Base-by-base conservation (phyloP, 1,139 yeast genomes). In the Pichia sp. region DNA sequence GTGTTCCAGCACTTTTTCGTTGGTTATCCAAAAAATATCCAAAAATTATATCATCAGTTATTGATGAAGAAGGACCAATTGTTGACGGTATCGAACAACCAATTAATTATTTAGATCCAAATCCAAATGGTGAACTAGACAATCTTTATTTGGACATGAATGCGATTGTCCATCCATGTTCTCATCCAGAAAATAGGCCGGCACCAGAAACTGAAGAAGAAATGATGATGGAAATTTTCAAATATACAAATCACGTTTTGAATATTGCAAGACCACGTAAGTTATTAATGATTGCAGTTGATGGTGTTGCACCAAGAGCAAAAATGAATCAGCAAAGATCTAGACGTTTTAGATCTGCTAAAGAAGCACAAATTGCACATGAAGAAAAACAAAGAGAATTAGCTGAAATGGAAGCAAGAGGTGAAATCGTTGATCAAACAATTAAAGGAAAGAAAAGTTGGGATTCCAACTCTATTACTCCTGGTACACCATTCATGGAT, bases 281-380 rank as follows among this genome's bases (percentile, higher is more conserved):
- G 63, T 81, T 94, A 39, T 73, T 94, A 51, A 81, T 83, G 79
- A 90, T 94, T 67, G 97, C 98, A 1, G 95, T 94, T 45, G 99
- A 94, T 71, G 99, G 98, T 53, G 98, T 94, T 44, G 98, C 98
- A 1, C 99, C 99, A 23, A 74, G 98, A 61, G 98, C 98, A 40
- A 92, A 92, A 67, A 90, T 94, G 97, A 94, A 94, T 67, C 98
- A 92, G 67, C 99, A 92, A 68, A 78, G 99, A 57, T 81, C 96
- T 2, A 81, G 99, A 70, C 80, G 99, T 64, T 92, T 92, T 68
- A 75, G 96, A 58, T 80, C 95, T n/a, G 97, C 97, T 0, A 80
- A 82, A 61, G 98, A 92, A 56, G 97, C 97, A 9, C 80, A 85
- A 59, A 65, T 82, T 27, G 80, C 79, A 40, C 74, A 80, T 51